A percentile compares a stretch with the other conserved stretches of the same genome.
These are phyloP conservation scores for Aspergillus pseudoviridinutans DNA, from an alignment of 2,329 filamentous ascomycete species.

Conservation along the genomic window DNA sequence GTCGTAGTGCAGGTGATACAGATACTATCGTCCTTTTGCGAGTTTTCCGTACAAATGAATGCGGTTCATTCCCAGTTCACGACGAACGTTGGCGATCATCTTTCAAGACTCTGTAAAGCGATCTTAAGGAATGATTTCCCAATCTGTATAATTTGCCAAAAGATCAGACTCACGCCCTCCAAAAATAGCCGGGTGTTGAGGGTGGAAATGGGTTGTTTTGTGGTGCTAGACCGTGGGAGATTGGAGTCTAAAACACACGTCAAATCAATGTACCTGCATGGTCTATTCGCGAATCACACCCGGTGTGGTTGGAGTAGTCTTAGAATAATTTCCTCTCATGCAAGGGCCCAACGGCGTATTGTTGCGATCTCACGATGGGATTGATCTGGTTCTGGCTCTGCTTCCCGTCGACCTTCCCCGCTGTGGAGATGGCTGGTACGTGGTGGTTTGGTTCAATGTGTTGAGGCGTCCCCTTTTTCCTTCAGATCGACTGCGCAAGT, in stretches of 20 bases:
- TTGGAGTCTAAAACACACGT: not conserved
- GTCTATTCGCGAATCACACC: not conserved
- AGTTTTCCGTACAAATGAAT: not conserved
- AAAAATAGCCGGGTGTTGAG: not conserved
- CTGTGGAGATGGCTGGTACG: slow-evolving; percentile 20
- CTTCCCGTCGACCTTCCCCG: slow-evolving; percentile 22
- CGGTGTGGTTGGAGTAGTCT: not conserved
- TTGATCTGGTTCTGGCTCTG: slow-evolving; percentile 6
- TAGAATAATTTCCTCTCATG: not conserved
- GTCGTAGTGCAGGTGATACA: not conserved
- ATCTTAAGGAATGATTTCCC: not conserved
- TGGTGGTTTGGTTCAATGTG: not conserved
- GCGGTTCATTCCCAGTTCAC: too few species aligned
- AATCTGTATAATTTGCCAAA: not conserved
- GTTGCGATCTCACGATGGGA: not conserved
- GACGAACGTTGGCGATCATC: not conserved
- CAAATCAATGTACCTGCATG: not conserved
- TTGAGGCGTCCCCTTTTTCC: slow-evolving; percentile 16
- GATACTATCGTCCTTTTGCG: not conserved
- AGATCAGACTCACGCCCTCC: not conserved
- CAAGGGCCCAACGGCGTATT: not conserved
- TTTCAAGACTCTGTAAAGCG: not conserved
- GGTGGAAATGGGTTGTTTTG: not conserved
- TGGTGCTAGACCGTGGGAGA: not conserved
- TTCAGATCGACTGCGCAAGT: not conserved